Percentiles rank a stretch among this genome's conserved stretches.
These are phyloP conservation scores for Penicillium flavigenum DNA, from an alignment of 495 filamentous ascomycete genomes.

Conservation along the genomic window DNA sequence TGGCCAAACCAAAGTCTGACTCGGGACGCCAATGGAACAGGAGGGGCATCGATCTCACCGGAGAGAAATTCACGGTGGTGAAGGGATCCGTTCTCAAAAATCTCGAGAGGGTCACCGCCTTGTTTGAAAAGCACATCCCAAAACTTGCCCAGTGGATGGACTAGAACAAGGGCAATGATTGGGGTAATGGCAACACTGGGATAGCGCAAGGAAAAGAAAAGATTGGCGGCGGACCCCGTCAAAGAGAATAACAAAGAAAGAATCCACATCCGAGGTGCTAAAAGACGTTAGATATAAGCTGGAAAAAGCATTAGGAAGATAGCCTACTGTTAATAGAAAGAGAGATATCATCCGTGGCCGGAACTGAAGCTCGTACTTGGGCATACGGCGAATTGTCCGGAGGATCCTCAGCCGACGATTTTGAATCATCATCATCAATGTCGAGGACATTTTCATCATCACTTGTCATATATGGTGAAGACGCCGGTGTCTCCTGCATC, in stretches of 20 bases:
- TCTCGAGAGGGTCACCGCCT: constrained; percentile 53
- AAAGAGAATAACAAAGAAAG: constrained; percentile 74
- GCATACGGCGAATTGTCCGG: constrained; percentile 50
- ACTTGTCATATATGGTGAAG: constrained; percentile 23
- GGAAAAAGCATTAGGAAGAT: not conserved
- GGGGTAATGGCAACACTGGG: constrained; percentile 84
- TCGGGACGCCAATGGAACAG: constrained; percentile 10
- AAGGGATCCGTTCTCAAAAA: constrained; percentile 45
- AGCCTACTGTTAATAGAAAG: constrained; percentile 68
- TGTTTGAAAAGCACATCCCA: constrained; percentile 73
- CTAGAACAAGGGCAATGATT: constrained; percentile 77
- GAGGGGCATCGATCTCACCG: constrained; percentile 17
- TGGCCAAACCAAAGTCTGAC: constrained; percentile 73
- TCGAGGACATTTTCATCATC: constrained; percentile 28
- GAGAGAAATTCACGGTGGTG: constrained; percentile 23
- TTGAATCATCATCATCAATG: constrained; percentile 29
- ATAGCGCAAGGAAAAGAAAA: constrained; percentile 83
- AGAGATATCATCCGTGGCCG: constrained; percentile 66
- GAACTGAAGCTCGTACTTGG: constrained; percentile 75
- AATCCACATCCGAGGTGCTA: constrained; percentile 78
- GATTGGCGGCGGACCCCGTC: constrained; percentile 76
- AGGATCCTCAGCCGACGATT: constrained; percentile 28
- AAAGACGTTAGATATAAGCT: not conserved
- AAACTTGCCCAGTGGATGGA: constrained; percentile 73
- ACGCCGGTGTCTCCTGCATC: constrained; percentile 22